Evolutionary conservation across 2,329 filamentous ascomycete genomes (phyloP).

Genomic region (Macrophomina phaseolina): DNA sequence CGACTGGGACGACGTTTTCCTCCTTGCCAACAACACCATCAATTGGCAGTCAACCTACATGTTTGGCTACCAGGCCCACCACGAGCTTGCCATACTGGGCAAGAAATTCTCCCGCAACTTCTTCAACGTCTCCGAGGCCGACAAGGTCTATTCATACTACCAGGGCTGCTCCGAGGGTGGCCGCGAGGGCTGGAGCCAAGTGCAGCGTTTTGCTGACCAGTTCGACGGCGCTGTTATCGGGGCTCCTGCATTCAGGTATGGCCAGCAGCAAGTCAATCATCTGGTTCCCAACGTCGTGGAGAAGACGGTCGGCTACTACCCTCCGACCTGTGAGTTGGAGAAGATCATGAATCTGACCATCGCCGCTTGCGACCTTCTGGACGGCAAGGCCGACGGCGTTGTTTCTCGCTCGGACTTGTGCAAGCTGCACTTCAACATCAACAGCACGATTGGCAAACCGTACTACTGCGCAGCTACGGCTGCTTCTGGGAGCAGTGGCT

Average conservation of each 20-base stretch:
- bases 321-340: constrained; percentile 53
- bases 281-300: constrained; percentile 49
- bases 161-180: constrained; percentile 63
- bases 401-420: constrained; percentile 57
- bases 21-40: constrained; percentile 53
- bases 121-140: constrained; percentile 36
- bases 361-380: constrained; percentile 59
- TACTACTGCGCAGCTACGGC: constrained; percentile 50
- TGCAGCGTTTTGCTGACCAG: constrained; percentile 57
- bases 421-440: constrained; percentile 54
- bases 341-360: constrained; percentile 63
- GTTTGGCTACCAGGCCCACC: constrained; percentile 58
- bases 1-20: constrained; percentile 42
- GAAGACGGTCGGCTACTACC: constrained; percentile 48
- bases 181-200: constrained; percentile 55
- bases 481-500: constrained; percentile 25
- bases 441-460: constrained; percentile 51
- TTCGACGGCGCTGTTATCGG: constrained; percentile 55
- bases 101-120: constrained; percentile 52
- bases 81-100: constrained; percentile 58
- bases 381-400: constrained; percentile 61
- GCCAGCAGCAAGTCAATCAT: constrained; percentile 54
- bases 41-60: constrained; percentile 58
- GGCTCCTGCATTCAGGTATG: constrained; percentile 55
- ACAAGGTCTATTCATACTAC: constrained; percentile 55